Conservation (phyloP, 2,329 filamentous ascomycete species). For the Aspergillus glaucus region DNA sequence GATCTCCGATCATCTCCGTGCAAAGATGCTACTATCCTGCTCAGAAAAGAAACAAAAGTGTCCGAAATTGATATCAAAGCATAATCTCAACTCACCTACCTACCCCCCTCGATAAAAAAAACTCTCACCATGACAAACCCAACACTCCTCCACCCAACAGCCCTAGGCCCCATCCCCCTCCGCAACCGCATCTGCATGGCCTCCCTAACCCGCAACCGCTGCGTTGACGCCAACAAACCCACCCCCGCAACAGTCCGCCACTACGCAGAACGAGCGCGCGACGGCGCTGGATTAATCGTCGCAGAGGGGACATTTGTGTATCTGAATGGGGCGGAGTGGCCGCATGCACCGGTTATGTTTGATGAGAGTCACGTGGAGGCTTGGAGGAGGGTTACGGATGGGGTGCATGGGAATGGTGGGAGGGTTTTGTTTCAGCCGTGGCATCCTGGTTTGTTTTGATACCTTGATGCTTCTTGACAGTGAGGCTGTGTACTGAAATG, state of each 20-base stretch:
- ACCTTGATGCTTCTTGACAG: not conserved
- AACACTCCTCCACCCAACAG: not conserved
- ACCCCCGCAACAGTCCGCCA: slow-evolving; percentile 10
- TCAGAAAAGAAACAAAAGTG: not conserved
- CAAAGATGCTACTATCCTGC: no score
- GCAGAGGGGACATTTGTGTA: slow-evolving; percentile 16
- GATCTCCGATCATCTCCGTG: no score
- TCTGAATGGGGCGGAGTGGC: slow-evolving; percentile 16
- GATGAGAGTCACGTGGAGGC: slow-evolving; percentile 11
- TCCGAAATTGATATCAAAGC: no score
- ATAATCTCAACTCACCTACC: no score
- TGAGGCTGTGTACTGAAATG: not conserved
- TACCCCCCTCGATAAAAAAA: no score
- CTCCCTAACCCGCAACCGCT: slow-evolving; percentile 23
- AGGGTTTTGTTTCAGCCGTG: slow-evolving; percentile 19
- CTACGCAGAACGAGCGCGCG: slow-evolving; percentile 14
- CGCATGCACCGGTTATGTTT: slow-evolving; percentile 16
- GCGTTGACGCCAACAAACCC: slow-evolving; percentile 14
- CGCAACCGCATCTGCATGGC: slow-evolving; percentile 18
- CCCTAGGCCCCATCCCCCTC: not conserved
- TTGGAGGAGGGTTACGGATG: slow-evolving; percentile 15
- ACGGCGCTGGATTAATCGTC: slow-evolving; percentile 17
- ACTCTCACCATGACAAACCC: no score
- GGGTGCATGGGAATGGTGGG: slow-evolving; percentile 16
- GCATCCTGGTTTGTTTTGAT: slow-evolving; percentile 14